Percentiles rank a stretch among this genome's conserved stretches.
Conservation (phyloP, 176 grass and related monocot genomes). For the Oryza punctata region DNA sequence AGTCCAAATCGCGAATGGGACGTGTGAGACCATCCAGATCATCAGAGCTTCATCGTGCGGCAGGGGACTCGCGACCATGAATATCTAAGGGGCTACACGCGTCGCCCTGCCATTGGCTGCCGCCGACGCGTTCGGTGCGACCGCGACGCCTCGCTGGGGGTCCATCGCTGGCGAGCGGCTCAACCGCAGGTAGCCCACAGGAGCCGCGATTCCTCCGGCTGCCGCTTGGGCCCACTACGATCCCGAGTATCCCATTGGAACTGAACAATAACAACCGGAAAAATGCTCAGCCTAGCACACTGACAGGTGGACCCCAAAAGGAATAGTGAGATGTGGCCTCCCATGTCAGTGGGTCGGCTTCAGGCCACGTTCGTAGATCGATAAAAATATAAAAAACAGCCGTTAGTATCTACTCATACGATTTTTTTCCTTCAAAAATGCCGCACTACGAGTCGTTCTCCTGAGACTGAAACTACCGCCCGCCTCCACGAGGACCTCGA, state of each 20-base stretch:
- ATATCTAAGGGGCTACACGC: neutral
- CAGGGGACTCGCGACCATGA: neutral
- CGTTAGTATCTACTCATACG: conserved; percentile 36
- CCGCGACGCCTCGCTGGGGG: neutral
- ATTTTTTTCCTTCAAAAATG: conserved; percentile 16
- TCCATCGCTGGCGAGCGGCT: conserved; percentile 12
- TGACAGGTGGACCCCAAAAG: neutral
- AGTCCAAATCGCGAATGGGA: neutral
- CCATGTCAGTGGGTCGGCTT: neutral
- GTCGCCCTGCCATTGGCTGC: neutral
- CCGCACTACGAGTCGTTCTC: neutral
- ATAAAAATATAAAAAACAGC: neutral
- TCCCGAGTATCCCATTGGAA: neutral
- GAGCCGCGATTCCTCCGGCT: neutral
- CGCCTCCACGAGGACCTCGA: neutral
- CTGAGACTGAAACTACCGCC: too few species aligned
- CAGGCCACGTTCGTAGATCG: neutral
- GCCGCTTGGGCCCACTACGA: neutral
- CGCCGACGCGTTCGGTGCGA: neutral
- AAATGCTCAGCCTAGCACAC: accelerated
- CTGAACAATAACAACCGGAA: neutral
- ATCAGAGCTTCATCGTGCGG: neutral
- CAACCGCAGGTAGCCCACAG: neutral
- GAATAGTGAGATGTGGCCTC: accelerated
- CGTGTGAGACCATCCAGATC: neutral